Base-by-base conservation (phyloP, 1,139 yeast species). In the Magnusiomyces magnusii region DNA sequence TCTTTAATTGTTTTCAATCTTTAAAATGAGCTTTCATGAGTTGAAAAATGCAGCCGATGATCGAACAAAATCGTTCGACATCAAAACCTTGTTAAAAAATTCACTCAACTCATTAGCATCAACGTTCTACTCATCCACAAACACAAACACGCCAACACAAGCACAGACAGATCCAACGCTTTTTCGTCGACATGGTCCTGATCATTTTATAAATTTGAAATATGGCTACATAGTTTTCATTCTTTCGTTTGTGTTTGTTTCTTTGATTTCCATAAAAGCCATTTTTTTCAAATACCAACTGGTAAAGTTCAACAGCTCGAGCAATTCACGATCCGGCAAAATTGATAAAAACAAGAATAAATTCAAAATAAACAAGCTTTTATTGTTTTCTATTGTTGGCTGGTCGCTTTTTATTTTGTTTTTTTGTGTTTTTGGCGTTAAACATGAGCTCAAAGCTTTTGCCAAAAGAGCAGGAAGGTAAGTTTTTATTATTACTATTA, bases 181-280 rank as follows among this genome's bases (percentile, higher is more conserved):
- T 3, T 25, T 44, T 39, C 24, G 58, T 31, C 63, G 77, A 67
- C 64, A 68, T 62, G 71, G 69, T 63, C 80, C 73, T 54, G 72
- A 73, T 52, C 69, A 68, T 54, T 60, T 61, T 54, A 69, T 67
- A 56, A 67, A 82, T 64, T 64, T 80, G 60, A 76, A 76, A 60
- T 82, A 77, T 64, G 87, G 87, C 0, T 79, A 80, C 65, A 64
- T 75, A 3, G 64, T 80, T 1, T 67, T 82, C 7, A 68, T 71
- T 1, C 50, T 78, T 1, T 72, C 81, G 2, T 49, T 74, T 27
- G 34, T 41, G n/a, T 41, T 52, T n/a, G 24, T 52, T 0, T 36
- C 34, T 3, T 28, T 52, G 9, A n/a, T 41, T n/a, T n/a, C 34
- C 10, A 5, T 41, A 10, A 39, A 36, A 17, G 34, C 23, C 24